A percentile compares a stretch with the other conserved stretches of the same genome.
Evolutionary conservation across 192 early-diverging fungal genomes (phyloP).

Genomic region (Gamsiella multidivaricata): DNA sequence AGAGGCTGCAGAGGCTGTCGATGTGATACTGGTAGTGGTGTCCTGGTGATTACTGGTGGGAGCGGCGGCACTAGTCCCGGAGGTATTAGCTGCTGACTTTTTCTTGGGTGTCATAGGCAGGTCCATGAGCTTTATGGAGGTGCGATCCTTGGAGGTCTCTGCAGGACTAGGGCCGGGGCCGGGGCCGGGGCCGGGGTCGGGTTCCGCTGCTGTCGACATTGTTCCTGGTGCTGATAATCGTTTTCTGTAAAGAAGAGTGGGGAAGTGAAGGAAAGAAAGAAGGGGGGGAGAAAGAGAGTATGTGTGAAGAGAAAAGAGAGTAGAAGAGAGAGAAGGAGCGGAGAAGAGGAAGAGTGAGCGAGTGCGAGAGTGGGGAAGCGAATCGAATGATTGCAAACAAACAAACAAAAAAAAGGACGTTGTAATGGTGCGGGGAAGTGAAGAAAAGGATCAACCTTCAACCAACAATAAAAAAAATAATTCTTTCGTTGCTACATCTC

Average conservation of each 20-base stretch:
- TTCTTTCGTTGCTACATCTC: neutral
- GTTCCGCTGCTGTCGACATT: slow-evolving; percentile 20
- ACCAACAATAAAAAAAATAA: slow-evolving; percentile 1
- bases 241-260: neutral
- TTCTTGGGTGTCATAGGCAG: slow-evolving; percentile 41
- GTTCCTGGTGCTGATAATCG: neutral
- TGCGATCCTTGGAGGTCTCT: slow-evolving; percentile 39
- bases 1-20: too few species aligned
- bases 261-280: neutral
- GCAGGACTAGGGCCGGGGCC: neutral
- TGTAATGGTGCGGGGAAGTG: too few species aligned
- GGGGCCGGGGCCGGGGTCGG: slow-evolving; percentile 4
- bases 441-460: too few species aligned
- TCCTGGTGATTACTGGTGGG: too few species aligned
- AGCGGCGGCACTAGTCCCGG: too few species aligned
- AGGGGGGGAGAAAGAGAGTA: neutral
- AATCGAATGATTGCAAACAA: slow-evolving; percentile 7
- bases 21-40: too few species aligned
- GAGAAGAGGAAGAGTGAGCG: neutral
- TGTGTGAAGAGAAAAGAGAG: neutral
- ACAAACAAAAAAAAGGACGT: neutral
- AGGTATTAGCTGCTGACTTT: slow-evolving; percentile 11
- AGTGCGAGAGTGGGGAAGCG: neutral
- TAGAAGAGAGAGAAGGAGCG: neutral
- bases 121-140: slow-evolving; percentile 52